Conservation (phyloP, 1,284 basidiomycete genomes). For the Trichosporon sp. region DNA sequence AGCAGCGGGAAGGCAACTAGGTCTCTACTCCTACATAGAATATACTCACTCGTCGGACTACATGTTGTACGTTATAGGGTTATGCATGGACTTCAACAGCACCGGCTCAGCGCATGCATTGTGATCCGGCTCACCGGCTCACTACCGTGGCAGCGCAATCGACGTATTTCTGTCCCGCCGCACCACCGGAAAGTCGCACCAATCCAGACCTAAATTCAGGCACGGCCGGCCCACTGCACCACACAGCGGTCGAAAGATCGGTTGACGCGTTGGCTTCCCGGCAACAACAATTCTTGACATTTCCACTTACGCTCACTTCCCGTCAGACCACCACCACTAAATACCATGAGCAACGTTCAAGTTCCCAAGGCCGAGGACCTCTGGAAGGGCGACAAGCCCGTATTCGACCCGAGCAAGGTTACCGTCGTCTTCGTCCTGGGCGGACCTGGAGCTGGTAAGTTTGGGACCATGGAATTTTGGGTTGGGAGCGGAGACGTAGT, state of each 20-base stretch:
- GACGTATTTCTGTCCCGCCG: neutral
- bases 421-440: constrained; percentile 95
- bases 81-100: constrained; percentile 7
- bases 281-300: constrained; percentile 7
- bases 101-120: neutral
- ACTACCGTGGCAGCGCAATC: neutral
- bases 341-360: constrained; percentile 17
- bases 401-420: constrained; percentile 75
- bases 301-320: constrained; percentile 3
- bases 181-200: constrained; percentile 10
- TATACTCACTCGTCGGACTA: constrained; percentile 9
- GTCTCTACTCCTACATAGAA: constrained; percentile 1
- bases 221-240: constrained; percentile 17
- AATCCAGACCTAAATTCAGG: constrained; percentile 7
- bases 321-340: neutral
- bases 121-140: neutral
- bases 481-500: neutral
- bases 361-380: constrained; percentile 22
- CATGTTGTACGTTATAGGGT: constrained; percentile 20
- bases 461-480: neutral
- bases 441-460: constrained; percentile 87
- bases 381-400: constrained; percentile 49
- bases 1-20: constrained; percentile 5
- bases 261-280: constrained; percentile 14
- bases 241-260: neutral